A percentile compares a stretch with the other conserved stretches of the same genome.
These are phyloP conservation scores for Raffaelea ambrosiae DNA, from an alignment of 2,329 filamentous ascomycete species.

Conservation along the genomic window DNA sequence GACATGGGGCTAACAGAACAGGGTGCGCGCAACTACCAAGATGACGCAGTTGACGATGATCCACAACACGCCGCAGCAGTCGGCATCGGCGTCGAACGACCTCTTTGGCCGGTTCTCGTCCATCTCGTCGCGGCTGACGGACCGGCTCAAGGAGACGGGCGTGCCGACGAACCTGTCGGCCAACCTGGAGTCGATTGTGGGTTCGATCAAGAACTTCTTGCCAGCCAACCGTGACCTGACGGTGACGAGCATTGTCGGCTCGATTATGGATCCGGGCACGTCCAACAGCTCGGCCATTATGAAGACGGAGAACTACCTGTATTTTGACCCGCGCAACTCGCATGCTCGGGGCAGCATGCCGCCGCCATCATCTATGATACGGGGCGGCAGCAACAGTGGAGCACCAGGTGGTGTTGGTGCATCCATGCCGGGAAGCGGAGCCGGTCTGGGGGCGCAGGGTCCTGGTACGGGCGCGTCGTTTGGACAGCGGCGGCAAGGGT, in stretches of 20 bases:
- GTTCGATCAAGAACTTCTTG: slow-evolving; percentile 96
- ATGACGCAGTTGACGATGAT: slow-evolving; percentile 97
- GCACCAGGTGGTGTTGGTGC: slow-evolving; percentile 26
- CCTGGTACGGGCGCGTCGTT: slow-evolving; percentile 73
- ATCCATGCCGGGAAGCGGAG: slow-evolving; percentile 32
- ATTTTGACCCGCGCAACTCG: slow-evolving; percentile 90
- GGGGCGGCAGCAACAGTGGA: slow-evolving; percentile 21
- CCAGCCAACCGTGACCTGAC: slow-evolving; percentile 92
- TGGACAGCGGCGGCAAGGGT: slow-evolving; percentile 82
- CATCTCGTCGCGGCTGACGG: slow-evolving; percentile 85
- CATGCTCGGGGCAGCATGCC: slow-evolving; percentile 91
- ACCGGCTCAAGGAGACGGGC: slow-evolving; percentile 83
- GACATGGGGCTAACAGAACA: neutral
- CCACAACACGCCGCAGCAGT: slow-evolving; percentile 61
- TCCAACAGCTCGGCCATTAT: slow-evolving; percentile 87
- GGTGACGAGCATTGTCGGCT: slow-evolving; percentile 95
- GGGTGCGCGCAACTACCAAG: slow-evolving; percentile 61
- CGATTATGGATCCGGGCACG: slow-evolving; percentile 89
- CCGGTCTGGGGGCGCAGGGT: slow-evolving; percentile 34
- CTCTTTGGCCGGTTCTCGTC: slow-evolving; percentile 90
- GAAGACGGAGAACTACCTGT: slow-evolving; percentile 93
- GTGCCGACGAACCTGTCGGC: slow-evolving; percentile 60
- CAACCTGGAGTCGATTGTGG: slow-evolving; percentile 91
- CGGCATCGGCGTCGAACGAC: slow-evolving; percentile 55
- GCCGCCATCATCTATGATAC: slow-evolving; percentile 55